phyloP scores from a whole-genome alignment of 2,329 filamentous ascomycete genomes.

The Penicillium sp. region DNA sequence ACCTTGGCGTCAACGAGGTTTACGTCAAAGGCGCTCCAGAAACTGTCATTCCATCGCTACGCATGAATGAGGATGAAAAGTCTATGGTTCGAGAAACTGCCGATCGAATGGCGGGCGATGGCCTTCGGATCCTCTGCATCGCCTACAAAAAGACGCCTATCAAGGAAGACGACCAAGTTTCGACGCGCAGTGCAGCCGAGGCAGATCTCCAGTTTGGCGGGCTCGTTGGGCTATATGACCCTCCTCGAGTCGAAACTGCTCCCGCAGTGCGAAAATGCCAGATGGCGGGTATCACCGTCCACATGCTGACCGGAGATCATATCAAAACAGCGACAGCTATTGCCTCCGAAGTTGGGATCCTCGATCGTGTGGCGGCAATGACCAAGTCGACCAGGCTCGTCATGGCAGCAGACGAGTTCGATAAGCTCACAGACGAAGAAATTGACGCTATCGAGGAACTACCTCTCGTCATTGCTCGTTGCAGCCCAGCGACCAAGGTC shows the following conservation, averaged over 20 bases:
- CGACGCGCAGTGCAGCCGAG: constrained; percentile 48
- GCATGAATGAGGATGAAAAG: constrained; percentile 18
- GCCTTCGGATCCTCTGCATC: constrained; percentile 56
- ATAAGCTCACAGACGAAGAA: constrained; percentile 48
- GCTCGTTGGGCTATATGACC: constrained; percentile 57
- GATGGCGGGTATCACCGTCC: constrained; percentile 52
- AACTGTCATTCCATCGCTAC: constrained; percentile 43
- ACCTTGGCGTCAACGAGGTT: constrained; percentile 34
- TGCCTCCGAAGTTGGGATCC: constrained; percentile 53
- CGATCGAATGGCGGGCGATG: constrained; percentile 55
- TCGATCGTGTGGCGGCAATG: constrained; percentile 40
- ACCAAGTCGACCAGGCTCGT: constrained; percentile 43
- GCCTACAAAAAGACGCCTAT: constrained; percentile 38
- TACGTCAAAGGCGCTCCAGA: constrained; percentile 61
- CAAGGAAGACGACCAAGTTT: constrained; percentile 27
- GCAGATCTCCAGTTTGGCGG: constrained; percentile 52
- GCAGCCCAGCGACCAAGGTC: constrained; percentile 79
- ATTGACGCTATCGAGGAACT: constrained; percentile 64
- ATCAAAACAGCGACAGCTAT: constrained; percentile 54
- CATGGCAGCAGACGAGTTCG: constrained; percentile 53
- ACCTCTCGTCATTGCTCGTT: constrained; percentile 76
- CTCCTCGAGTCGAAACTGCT: constrained; percentile 55
- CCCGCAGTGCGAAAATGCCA: constrained; percentile 50
- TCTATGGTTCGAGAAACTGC: constrained; percentile 29
- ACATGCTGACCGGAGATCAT: constrained; percentile 55